Percentiles rank a stretch among this genome's conserved stretches.
phyloP scores from a whole-genome alignment of 352 stramenopile species.

The Phytophthora constricta region DNA sequence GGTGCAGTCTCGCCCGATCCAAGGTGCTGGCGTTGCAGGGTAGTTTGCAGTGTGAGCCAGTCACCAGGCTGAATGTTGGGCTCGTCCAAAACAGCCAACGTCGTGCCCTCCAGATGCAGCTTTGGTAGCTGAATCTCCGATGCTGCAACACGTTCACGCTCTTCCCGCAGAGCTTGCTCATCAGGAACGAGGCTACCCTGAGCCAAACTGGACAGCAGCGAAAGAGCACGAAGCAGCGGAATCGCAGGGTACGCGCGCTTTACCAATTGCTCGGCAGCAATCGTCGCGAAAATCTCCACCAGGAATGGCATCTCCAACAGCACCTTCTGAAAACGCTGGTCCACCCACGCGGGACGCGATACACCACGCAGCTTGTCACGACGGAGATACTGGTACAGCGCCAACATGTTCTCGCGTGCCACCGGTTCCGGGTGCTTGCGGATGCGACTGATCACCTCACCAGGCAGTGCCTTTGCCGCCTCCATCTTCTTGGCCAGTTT shows the following conservation, averaged over 20 bases:
- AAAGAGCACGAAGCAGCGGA: slow-evolving; percentile 62
- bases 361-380: slow-evolving; percentile 74
- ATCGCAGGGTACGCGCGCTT: slow-evolving; percentile 68
- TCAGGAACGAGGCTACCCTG: slow-evolving; percentile 78
- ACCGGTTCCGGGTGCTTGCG: slow-evolving; percentile 81
- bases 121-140: slow-evolving; percentile 42
- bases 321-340: slow-evolving; percentile 68
- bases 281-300: slow-evolving; percentile 72
- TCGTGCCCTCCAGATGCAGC: slow-evolving; percentile 40
- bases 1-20: slow-evolving; percentile 45
- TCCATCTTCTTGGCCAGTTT: slow-evolving; percentile 89
- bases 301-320: slow-evolving; percentile 81
- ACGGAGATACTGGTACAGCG: slow-evolving; percentile 80
- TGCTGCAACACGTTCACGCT: slow-evolving; percentile 50
- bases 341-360: slow-evolving; percentile 73
- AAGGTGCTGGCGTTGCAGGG: slow-evolving; percentile 59
- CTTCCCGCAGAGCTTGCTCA: slow-evolving; percentile 60
- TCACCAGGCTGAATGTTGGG: slow-evolving; percentile 73
- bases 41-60: slow-evolving; percentile 78
- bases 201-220: slow-evolving; percentile 70
- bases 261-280: slow-evolving; percentile 70
- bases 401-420: slow-evolving; percentile 83
- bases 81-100: slow-evolving; percentile 70
- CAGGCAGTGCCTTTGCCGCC: slow-evolving; percentile 60
- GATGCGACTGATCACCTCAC: slow-evolving; percentile 68